Evolutionary conservation across 805 yeast genomes (phyloP).

Genomic region (Yamadazyma tumulicola): DNA sequence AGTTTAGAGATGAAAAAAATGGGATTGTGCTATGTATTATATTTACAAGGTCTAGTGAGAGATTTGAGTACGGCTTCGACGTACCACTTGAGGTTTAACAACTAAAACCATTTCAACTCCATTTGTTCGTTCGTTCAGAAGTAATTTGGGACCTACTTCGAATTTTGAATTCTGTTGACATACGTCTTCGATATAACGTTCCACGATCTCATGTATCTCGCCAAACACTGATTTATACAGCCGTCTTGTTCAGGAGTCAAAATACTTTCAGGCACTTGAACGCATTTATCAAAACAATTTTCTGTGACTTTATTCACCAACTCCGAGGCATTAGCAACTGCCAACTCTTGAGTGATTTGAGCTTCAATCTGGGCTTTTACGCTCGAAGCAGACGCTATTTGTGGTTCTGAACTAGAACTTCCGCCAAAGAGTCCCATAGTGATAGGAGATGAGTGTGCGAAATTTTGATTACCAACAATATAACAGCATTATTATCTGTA

Average conservation of each 20-base stretch:
- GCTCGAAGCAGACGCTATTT: constrained; percentile 25
- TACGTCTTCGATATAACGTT: constrained; percentile 76
- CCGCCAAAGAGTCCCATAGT: constrained; percentile 27
- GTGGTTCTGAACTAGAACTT: constrained; percentile 13
- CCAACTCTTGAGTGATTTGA: constrained; percentile 77
- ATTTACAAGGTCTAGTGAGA: too few species aligned
- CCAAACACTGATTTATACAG: constrained; percentile 76
- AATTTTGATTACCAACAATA: too few species aligned
- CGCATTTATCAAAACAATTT: constrained; percentile 82
- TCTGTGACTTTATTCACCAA: constrained; percentile 80
- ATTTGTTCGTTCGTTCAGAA: background rate
- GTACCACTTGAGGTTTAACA: background rate
- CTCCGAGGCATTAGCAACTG: constrained; percentile 88
- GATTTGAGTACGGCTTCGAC: too few species aligned
- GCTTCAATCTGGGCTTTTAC: constrained; percentile 62
- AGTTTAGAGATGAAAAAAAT: too few species aligned
- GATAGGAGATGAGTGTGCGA: too few species aligned
- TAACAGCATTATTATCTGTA: too few species aligned
- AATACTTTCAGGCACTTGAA: constrained; percentile 54
- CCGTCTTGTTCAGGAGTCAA: constrained; percentile 50
- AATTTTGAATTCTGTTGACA: constrained; percentile 62
- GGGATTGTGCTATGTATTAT: too few species aligned
- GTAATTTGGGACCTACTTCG: background rate
- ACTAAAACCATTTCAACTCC: background rate
- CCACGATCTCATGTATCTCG: constrained; percentile 91